Evolutionary conservation across 345 rosid species (phyloP).

Genomic region (Passiflora organensis): DNA sequence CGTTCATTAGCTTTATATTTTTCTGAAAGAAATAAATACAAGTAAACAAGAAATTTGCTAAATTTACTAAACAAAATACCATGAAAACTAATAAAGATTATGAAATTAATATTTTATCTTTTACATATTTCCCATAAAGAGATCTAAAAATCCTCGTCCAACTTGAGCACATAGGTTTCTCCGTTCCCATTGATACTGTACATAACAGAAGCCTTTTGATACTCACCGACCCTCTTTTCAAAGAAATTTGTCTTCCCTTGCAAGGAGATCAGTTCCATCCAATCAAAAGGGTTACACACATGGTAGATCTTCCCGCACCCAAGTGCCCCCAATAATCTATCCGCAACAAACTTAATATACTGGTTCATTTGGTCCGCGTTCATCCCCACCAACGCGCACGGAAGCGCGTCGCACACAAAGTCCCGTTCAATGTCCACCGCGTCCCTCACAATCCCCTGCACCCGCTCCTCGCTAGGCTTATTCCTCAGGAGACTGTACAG

Average conservation of each 20-base stretch:
- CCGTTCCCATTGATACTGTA: conserved; percentile 54
- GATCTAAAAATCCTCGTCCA: conserved; percentile 67
- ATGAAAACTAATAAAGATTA: too few species aligned
- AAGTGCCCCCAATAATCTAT: conserved; percentile 3
- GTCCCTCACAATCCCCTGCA: conserved; percentile 60
- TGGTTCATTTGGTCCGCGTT: conserved; percentile 46
- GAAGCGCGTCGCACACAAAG: conserved; percentile 89
- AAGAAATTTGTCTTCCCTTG: conserved; percentile 91
- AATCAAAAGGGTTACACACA: conserved; percentile 69
- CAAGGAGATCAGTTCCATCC: conserved; percentile 86
- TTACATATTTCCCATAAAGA: too few species aligned
- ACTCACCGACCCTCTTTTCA: conserved; percentile 80
- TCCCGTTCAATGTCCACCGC: conserved; percentile 89
- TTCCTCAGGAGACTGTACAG: conserved; percentile 47
- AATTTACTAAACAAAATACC: too few species aligned
- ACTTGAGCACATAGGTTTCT: conserved; percentile 53
- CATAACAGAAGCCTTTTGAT: conserved; percentile 79
- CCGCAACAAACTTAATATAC: conserved; percentile 87
- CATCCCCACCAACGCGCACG: conserved; percentile 89
- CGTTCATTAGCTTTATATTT: too few species aligned
- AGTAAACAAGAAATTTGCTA: too few species aligned
- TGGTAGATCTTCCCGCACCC: conserved; percentile 39
- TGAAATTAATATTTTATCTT: too few species aligned
- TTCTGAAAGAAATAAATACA: too few species aligned
- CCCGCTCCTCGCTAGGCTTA: conserved; percentile 65